A percentile compares a stretch with the other conserved stretches of the same genome.
Evolutionary conservation across 2,329 filamentous ascomycete species (phyloP).

Genomic region (Cladosporium sp.): DNA sequence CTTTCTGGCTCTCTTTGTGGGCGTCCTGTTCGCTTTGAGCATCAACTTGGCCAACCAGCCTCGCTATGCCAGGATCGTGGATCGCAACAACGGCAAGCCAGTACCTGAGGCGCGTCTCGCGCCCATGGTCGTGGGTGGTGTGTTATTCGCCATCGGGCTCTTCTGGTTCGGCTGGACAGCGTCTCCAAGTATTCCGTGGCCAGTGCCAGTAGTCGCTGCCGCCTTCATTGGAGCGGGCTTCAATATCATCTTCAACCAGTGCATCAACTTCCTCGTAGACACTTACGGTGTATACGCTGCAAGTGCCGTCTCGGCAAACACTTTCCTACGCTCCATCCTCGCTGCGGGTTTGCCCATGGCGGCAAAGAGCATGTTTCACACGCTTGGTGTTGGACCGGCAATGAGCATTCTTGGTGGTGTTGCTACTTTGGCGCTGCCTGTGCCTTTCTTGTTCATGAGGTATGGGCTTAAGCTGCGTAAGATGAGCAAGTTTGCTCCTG

Average conservation of each 20-base stretch:
- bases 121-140: constrained; percentile 48
- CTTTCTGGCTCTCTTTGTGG: constrained; percentile 48
- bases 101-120: constrained; percentile 42
- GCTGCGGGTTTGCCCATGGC: constrained; percentile 41
- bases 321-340: constrained; percentile 48
- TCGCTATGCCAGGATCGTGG: constrained; percentile 41
- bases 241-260: constrained; percentile 51
- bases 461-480: constrained; percentile 44
- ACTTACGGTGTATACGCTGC: constrained; percentile 43
- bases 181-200: constrained; percentile 41
- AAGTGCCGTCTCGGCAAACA: constrained; percentile 52
- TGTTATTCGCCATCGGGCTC: constrained; percentile 43
- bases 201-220: constrained; percentile 43
- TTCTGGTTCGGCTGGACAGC: constrained; percentile 45
- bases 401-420: constrained; percentile 45
- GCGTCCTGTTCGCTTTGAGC: constrained; percentile 43
- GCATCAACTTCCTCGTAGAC: constrained; percentile 48
- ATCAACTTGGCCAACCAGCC: constrained; percentile 45
- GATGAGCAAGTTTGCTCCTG: constrained; percentile 48
- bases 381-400: constrained; percentile 45
- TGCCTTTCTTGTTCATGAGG: constrained; percentile 49
- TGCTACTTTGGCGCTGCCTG: constrained; percentile 42
- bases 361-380: constrained; percentile 43
- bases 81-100: constrained; percentile 37
- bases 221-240: constrained; percentile 50